Evolutionary conservation across 148 eudicot species (phyloP), one percentile per base, ranked within the genome.

Genomic region (Vaccinium corymbosum): DNA sequence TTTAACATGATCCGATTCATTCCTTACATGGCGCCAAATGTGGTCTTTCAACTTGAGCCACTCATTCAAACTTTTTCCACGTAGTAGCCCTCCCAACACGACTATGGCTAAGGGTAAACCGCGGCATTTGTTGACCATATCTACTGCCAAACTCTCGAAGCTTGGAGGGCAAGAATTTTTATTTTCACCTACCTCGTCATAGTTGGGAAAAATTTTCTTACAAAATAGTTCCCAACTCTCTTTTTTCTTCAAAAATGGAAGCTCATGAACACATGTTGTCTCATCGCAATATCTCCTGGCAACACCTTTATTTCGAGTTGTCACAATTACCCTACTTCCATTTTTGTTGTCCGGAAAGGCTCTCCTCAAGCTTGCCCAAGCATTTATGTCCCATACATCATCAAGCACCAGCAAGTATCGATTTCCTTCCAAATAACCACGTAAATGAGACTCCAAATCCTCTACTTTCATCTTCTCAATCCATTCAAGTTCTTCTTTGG

Each of bases 381-480:
- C 79, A 22, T 81, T 29, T 66, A 8, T 9, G 25, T 66, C 38
- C 84, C 84, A 82, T 70, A 70, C n/a, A 82, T 82, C 84, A 50
- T 82, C 84, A 46, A 82, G 13, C 38, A 82, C 84, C 1, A 68
- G 42, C 20, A 82, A 27, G 48, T 82, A 68, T 7, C 57, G 42
- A 46, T 35, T 0, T 6, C 49, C 56, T 42, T 48, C 38, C 35
- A 81, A 25, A 4, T 64, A n/a, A 3, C 52, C 46, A 13, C 3
- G 38, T 14, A 82, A 35, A n/a, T 70, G 3, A 1, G 20, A 57
- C 42, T 48, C 42, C 42, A 38, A 38, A 38, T 38, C 42, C 42
- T 38, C 42, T 38, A 38, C 42, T 38, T 38, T 38, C 62, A 82
- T 66, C 59, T 19, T 50, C 42, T 82, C 22, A 10, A 81, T 3